Evolutionary conservation across 257 asterid genomes (phyloP).

Genomic region (Petunia axillaris): DNA sequence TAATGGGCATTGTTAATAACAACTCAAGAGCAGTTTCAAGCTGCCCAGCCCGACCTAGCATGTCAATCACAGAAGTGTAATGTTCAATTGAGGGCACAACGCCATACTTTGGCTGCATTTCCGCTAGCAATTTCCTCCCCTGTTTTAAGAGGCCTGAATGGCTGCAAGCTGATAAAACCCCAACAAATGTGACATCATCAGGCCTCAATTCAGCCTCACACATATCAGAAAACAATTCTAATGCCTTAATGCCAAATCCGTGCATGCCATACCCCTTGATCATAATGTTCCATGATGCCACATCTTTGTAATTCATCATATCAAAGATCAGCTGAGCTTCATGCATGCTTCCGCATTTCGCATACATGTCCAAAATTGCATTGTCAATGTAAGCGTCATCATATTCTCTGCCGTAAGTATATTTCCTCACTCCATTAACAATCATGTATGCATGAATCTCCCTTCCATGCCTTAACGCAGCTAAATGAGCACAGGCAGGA

Average conservation of each 20-base stretch:
- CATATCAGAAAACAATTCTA: conserved; percentile 62
- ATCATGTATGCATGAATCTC: conserved; percentile 73
- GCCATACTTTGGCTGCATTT: conserved; percentile 59
- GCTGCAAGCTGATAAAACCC: conserved; percentile 80
- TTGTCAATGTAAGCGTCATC: conserved; percentile 47
- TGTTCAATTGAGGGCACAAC: conserved; percentile 68
- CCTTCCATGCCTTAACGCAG: conserved; percentile 73
- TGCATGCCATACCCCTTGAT: conserved; percentile 86
- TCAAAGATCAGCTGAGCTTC: conserved; percentile 67
- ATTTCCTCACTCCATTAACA: conserved; percentile 45
- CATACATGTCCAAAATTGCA: conserved; percentile 90
- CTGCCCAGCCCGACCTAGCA: conserved; percentile 85
- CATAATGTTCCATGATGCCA: conserved; percentile 90
- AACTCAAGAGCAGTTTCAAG: conserved; percentile 68
- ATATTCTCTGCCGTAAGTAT: conserved; percentile 24
- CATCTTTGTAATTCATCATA: conserved; percentile 53
- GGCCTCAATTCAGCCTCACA: conserved; percentile 59
- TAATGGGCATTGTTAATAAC: conserved; percentile 58
- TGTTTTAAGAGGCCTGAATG: conserved; percentile 65
- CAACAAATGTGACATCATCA: conserved; percentile 73
- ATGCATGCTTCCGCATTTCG: conserved; percentile 80
- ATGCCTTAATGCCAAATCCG: conserved; percentile 71
- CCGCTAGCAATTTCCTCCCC: conserved; percentile 62
- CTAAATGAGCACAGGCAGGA: conserved; percentile 73
- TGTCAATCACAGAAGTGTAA: conserved; percentile 79